Base-by-base conservation (phyloP, 176 grass and related monocot species). In the Oryza officinalis region DNA sequence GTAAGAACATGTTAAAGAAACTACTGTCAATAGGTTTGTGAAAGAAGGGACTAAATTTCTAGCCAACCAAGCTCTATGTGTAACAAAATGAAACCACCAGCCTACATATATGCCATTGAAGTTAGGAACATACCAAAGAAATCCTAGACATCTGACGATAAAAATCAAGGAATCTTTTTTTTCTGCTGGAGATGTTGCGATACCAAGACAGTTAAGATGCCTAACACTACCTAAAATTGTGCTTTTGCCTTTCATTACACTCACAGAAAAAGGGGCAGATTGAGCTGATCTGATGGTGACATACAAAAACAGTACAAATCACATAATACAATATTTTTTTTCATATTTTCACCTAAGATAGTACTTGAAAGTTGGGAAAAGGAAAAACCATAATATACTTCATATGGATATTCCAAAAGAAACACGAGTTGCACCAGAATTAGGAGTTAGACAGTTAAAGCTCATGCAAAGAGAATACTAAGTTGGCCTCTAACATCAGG, bases 1-100 rank as follows among this genome's bases (percentile, higher is more conserved):
- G 74, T 59, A 80, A 74, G 27, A 82, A 83, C 54, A 81, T 41
- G 30, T 79, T 72, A 20, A 43, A 35, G 78, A 90, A 89, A 50
- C 17, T 63, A 70, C 64, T 23, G 57, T 25, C 2, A 61, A 1
- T 57, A 25, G 11, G 27, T 74, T 69, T 74, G 72, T 60, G 60
- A 78, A 75, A 52, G 72, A 76, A 86, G 13, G 49, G 69, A 80
- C 11, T 27, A 71, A 60, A 79, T 74, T 54, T 85, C 44, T 64
- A 80, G 71, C 35, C 37, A 77, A 75, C 63, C 17, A 72, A 72
- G 28, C 4, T 64, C 50, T 64, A 32, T 72, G 38, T 74, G 63
- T 14, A 80, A 76, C 63, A 31, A 65, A 25, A 74, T 52, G 30
- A 79, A 90, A 80, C 63, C 81, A 15, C n/a, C n/a, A 65, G 54